Base-by-base conservation (phyloP, 371 early-diverging fungal species). In the Mortierella sp. region DNA sequence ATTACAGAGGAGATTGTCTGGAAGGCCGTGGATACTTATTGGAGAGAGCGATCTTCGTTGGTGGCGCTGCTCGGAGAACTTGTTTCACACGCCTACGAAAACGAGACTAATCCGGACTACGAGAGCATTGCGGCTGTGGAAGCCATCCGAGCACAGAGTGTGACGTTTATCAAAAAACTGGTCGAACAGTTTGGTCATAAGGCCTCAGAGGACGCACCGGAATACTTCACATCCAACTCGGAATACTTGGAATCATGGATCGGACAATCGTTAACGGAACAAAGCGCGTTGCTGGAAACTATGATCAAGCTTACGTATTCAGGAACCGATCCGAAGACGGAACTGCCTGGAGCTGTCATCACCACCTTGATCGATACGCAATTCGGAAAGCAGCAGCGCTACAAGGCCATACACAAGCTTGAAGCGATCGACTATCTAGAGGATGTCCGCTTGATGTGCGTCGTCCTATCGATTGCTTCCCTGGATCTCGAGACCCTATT, bases 181-280 rank as follows among this genome's bases (percentile, higher is more conserved):
- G 56, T 73, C n/a, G 19, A 21, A 3, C 74, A 73, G 28, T 73
- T 47, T 44, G 59, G 39, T 28, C 28, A 50, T 14, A 62, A 51
- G 22, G 54, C 60, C 25, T 22, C 52, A 21, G 69, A 68, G 44
- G 57, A 46, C 12, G 77, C 69, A 22, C 65, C 77, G 19, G 77
- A 68, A 9, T 68, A 60, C 37, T 76, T 76, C 22, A 24, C 57
- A 10, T 34, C 55, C 9, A 56, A 64, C 24, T 4, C 69, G 19
- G 62, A 61, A 16, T 59, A 60, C 19, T 22, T 69, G 58, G 77
- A 68, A 6, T 62, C 65, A 10, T 76, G 77, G 77, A 76, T 76
- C 56, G 65, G 57, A n/a, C 77, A 76, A 40, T 61, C 62, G 2
- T 13, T 76, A 39, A 65, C 69, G 4, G 77, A 76, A 31, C 77